Conservation (phyloP, 139 green algal species). For the Choricystis sp. region DNA sequence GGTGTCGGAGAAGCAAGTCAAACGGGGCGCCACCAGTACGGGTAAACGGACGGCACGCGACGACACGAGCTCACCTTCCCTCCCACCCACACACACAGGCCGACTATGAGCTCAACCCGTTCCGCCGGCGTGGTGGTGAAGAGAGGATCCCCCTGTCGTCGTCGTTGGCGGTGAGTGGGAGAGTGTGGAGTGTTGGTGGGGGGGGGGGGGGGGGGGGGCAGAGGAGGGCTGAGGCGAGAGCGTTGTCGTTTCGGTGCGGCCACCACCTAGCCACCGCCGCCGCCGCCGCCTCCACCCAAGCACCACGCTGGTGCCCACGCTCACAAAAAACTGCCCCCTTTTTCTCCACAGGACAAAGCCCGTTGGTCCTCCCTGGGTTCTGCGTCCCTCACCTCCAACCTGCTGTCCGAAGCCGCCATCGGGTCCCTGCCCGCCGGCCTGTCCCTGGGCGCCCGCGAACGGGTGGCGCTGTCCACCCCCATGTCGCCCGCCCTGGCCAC, state of each 20-base stretch:
- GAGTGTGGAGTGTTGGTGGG: not conserved
- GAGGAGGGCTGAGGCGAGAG: not conserved
- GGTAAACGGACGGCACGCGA: too few relatives aligned
- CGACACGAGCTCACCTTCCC: not conserved
- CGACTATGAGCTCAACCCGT: slow-evolving; percentile 57
- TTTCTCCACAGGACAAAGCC: not conserved
- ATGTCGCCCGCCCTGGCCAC: slow-evolving; percentile 35
- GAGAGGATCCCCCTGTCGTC: slow-evolving; percentile 29
- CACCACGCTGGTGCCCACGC: not conserved
- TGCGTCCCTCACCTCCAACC: slow-evolving; percentile 20
- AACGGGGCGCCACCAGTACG: too few relatives aligned
- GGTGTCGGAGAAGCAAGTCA: too few relatives aligned
- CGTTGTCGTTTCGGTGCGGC: not conserved
- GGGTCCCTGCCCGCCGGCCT: slow-evolving; percentile 52
- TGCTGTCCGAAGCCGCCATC: slow-evolving; percentile 42
- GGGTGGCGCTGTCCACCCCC: slow-evolving; percentile 30
- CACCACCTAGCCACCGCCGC: slow-evolving; percentile 2
- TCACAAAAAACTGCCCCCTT: not conserved
- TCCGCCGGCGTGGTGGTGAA: slow-evolving; percentile 34
- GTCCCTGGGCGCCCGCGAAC: slow-evolving; percentile 27
- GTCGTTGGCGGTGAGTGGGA: slow-evolving; percentile 13
- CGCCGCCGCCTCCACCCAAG: not conserved
- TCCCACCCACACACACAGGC: slow-evolving; percentile 19
- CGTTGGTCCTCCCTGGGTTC: not conserved
- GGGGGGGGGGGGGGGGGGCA: not conserved